Evolutionary conservation across 2,329 filamentous ascomycete species (phyloP).

Genomic region (Colletotrichum cordylinicola): DNA sequence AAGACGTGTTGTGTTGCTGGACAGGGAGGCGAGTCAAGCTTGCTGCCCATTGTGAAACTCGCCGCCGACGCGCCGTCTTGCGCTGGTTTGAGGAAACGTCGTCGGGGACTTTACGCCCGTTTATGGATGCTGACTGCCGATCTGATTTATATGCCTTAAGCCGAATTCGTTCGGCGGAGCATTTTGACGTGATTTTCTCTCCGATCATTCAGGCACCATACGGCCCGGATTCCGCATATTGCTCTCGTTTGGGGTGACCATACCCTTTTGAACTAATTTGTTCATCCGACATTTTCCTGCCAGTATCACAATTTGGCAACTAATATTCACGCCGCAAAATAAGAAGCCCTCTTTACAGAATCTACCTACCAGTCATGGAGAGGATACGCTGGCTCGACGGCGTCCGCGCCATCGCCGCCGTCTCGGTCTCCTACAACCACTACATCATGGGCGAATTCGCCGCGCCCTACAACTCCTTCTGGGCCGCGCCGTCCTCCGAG

Average conservation of each 20-base stretch:
- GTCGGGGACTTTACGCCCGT: not conserved
- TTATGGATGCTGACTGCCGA: not conserved
- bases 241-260: not conserved
- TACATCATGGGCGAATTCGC: not conserved
- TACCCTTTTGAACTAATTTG: not conserved
- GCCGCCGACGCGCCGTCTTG: not conserved
- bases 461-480: not conserved
- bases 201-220: not conserved
- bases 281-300: not conserved
- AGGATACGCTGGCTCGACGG: not conserved
- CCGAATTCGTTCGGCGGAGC: not conserved
- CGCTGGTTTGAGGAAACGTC: not conserved
- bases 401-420: not conserved
- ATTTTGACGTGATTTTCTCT: not conserved
- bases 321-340: accelerated
- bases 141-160: not conserved
- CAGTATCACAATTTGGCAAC: not conserved
- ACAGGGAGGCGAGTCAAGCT: not conserved
- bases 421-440: not conserved
- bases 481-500: not conserved
- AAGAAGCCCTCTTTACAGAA: not conserved
- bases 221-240: not conserved
- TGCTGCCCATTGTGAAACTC: not conserved
- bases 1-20: not conserved
- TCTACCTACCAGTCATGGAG: not conserved